phyloP scores from a whole-genome alignment of 2,329 filamentous ascomycete genomes.

The Paraconiothyrium brasiliense region DNA sequence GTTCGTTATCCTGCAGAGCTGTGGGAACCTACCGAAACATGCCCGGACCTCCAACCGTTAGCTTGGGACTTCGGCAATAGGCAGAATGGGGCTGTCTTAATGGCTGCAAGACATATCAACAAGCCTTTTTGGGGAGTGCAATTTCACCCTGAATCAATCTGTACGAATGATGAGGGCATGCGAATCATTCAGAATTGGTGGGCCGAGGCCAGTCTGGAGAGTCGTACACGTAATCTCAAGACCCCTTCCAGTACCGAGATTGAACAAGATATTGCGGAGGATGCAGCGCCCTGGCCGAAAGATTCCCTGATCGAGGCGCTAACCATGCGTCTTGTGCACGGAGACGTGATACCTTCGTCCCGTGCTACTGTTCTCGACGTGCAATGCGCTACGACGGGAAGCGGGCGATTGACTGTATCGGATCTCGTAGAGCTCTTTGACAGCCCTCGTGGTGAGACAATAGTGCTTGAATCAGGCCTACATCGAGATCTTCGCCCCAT shows the following conservation, averaged over 20 bases:
- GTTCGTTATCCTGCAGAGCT: conserved; percentile 51
- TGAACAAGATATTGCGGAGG: conserved; percentile 12
- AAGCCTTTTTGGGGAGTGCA: conserved; percentile 88
- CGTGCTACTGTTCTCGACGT: conserved; percentile 39
- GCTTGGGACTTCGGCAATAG: conserved; percentile 58
- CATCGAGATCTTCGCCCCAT: conserved; percentile 52
- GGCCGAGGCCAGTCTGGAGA: conserved; percentile 67
- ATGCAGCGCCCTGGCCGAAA: not conserved
- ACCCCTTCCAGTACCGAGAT: conserved; percentile 5
- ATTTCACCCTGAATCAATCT: conserved; percentile 90
- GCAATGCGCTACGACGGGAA: conserved; percentile 46
- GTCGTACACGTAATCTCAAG: conserved; percentile 28
- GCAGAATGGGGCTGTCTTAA: conserved; percentile 70
- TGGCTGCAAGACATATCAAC: conserved; percentile 74
- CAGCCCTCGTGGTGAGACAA: conserved; percentile 46
- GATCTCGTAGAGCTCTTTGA: conserved; percentile 50
- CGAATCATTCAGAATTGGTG: conserved; percentile 81
- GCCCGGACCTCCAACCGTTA: conserved; percentile 54
- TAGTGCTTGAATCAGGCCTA: conserved; percentile 59
- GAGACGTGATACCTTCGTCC: conserved; percentile 33
- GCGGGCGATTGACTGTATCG: conserved; percentile 47
- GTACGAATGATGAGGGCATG: conserved; percentile 74
- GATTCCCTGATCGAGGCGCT: conserved; percentile 30
- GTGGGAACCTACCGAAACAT: conserved; percentile 51
- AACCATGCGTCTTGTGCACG: conserved; percentile 39